Conservation (phyloP, 345 rosid species). For the Salix arbutifolia region DNA sequence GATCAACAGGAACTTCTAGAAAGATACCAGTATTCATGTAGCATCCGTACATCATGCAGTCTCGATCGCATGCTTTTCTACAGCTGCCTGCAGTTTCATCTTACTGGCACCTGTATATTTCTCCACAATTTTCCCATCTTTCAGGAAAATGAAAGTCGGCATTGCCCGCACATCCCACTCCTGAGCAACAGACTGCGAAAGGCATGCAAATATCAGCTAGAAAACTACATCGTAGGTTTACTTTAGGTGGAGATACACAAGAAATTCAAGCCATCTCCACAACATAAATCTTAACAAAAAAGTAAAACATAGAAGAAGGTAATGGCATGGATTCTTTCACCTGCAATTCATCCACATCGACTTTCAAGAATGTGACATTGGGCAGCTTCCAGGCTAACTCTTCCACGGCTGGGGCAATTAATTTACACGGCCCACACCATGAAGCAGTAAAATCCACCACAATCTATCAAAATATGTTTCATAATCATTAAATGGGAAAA, state of each 20-base stretch:
- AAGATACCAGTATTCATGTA: background rate
- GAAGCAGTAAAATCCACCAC: conserved; percentile 31
- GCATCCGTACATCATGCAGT: background rate
- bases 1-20: background rate
- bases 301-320: background rate
- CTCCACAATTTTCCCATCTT: background rate
- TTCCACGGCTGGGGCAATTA: conserved; percentile 15
- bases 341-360: conserved; percentile 26
- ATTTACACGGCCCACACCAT: conserved; percentile 27
- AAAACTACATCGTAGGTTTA: background rate
- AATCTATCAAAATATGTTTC: conserved; percentile 6
- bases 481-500: background rate
- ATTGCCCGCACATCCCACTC: background rate
- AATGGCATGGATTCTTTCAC: background rate
- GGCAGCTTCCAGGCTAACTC: conserved; percentile 25
- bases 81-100: background rate
- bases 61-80: conserved; percentile 1
- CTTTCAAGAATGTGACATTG: conserved; percentile 22
- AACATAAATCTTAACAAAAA: background rate
- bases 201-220: background rate
- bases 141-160: background rate
- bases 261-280: background rate
- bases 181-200: background rate
- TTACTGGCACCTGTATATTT: conserved; percentile 12
- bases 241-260: background rate